Evolutionary conservation across 192 early-diverging fungal species (phyloP), one percentile per base, ranked within the genome.

Genomic region (Coemansia sp.): DNA sequence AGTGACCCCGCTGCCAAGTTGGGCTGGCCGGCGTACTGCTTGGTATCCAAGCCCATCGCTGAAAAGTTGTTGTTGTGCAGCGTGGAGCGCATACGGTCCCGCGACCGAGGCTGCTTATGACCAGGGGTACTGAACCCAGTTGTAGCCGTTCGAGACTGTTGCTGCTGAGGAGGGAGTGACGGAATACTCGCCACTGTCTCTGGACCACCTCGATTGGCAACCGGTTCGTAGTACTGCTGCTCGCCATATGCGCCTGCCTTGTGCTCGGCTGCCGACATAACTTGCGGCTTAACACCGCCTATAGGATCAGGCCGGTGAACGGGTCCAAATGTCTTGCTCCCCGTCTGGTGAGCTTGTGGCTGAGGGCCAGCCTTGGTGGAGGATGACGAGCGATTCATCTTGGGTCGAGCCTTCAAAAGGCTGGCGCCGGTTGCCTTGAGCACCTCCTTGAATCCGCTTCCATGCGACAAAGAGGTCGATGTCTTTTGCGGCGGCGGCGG

Each of bases 51-150:
- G 9, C 43, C 60, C 41, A 65, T n/a, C 24, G 68, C 45, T n/a
- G 79, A 29, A 44, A 76, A 65, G 61, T 22, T 64, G 61, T 76
- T 74, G 44, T 81, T 67, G 55, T 81, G 74, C 60, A 81, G 69
- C 2, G 79, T 81, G 22, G 79, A 81, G 39, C 79, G 79, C 79
- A 81, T 75, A 8, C 79, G 79, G 55, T 81, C 79, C 50, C 79
- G 50, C 29, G 79, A 81, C 37, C 79, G 66, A 24, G 79, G 79
- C 59, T 75, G 79, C 68, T 81, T 81, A 55, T 81, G 66, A 2
- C 79, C 79, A 16, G 79, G 74, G 11, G 62, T 39, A 13, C 50
- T 43, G 15, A 45, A 43, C 0, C 76, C 76, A 20, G 75, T 39
- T 41, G 10, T 16, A 58, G 10, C 20, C 59, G 45, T 20, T 27